Evolutionary conservation across 176 grass and related monocot species (phyloP), one percentile per base, ranked within the genome.

Genomic region (Oryza glaberrima): DNA sequence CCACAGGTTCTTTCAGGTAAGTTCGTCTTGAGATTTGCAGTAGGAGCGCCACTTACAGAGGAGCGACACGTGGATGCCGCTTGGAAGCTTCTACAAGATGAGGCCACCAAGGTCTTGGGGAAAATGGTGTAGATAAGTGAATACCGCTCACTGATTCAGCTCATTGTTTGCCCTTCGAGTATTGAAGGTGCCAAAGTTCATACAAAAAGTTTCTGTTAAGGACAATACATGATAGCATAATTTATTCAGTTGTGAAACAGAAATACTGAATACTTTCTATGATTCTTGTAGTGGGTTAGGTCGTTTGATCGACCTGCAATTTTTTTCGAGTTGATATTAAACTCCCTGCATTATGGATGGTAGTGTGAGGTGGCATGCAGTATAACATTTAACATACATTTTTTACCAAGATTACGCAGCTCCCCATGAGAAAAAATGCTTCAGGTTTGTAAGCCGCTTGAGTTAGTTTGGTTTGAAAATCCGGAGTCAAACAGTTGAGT

Each of bases 81-180:
- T 76, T 94, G 92, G 92, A 88, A 92, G 90, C 56, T 88, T 84
- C 78, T 94, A n/a, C 90, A 86, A 75, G 87, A 92, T 40, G 82
- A 88, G 78, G 82, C 92, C 30, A 78, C 75, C 13, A 83, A 77
- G 36, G 63, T 90, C 61, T 71, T 85, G 54, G 69, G 73, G 73
- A 85, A 20, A 56, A 44, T 44, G 43, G 23, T 22, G 54, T 81
- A 90, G 67, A 58, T 44, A 38, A 66, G 6, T 20, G 61, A 23
- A 56, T 30, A 68, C 4, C 48, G 10, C 5, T 68, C 56, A 61
- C 19, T 47, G 32, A 77, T 72, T 72, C 19, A 22, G 13, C 73
- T 65, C 22, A 43, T 4, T 54, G 5, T 63, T 79, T 17, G 70
- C n/a, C 48, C 65, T 76, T 45, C 52, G 13, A 73, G 30, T 1